phyloP scores from a whole-genome alignment of 345 rosid species.

The Erucastrum elatum region DNA sequence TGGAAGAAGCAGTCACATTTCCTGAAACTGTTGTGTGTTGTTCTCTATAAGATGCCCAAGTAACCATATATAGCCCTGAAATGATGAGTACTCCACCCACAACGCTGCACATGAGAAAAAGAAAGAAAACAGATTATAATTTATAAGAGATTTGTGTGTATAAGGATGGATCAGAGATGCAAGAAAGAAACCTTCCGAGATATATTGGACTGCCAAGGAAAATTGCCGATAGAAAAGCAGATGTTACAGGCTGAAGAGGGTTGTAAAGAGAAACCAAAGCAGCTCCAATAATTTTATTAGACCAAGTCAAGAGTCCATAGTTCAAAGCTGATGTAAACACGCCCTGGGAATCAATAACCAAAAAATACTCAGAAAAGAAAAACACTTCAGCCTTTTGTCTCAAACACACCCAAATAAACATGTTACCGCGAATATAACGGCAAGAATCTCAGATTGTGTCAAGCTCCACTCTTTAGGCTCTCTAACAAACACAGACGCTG shows the following conservation, averaged over 20 bases:
- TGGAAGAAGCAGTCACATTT: conserved; percentile 31
- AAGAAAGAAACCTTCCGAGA: conserved; percentile 71
- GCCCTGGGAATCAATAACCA: conserved; percentile 48
- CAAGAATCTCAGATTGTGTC: conserved; percentile 72
- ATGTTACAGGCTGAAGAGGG: conserved; percentile 97
- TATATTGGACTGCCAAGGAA: conserved; percentile 91
- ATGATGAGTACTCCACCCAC: conserved; percentile 80
- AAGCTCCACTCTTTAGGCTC: conserved; percentile 79
- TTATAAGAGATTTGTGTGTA: not conserved
- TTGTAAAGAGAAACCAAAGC: conserved; percentile 89
- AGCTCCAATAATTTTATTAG: conserved; percentile 91
- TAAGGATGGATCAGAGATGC: not conserved
- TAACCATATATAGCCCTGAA: conserved; percentile 82
- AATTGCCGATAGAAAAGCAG: conserved; percentile 67
- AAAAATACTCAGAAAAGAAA: not conserved
- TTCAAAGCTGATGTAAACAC: conserved; percentile 83
- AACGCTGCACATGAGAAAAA: conserved; percentile 46
- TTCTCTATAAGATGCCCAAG: conserved; percentile 81
- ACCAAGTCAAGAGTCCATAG: conserved; percentile 95
- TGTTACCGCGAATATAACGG: conserved; percentile 74
- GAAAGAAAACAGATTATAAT: not conserved
- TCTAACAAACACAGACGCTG: conserved; percentile 55
- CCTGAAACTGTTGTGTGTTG: conserved; percentile 38
- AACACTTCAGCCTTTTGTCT: not conserved
- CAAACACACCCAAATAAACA: not conserved